Evolutionary conservation across 208 protist species (phyloP).

Genomic region (Trypanosoma rangeli): DNA sequence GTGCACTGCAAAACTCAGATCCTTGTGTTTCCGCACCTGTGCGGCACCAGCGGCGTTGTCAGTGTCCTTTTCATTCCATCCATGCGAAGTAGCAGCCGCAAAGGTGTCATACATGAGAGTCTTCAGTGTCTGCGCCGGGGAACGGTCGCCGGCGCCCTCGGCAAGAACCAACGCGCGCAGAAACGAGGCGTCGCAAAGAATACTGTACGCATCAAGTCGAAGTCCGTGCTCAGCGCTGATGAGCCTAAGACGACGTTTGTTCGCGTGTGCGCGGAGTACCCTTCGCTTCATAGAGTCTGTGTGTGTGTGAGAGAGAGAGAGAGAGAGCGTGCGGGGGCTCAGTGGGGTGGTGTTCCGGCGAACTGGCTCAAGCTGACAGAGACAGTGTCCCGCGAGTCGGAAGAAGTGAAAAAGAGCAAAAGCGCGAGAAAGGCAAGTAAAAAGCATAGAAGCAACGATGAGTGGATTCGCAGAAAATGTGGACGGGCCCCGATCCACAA

Average conservation of each 20-base stretch:
- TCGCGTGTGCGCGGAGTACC: conserved; percentile 74
- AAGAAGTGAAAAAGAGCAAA: not conserved
- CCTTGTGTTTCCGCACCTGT: conserved; percentile 8
- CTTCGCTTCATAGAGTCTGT: conserved; percentile 65
- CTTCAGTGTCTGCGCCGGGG: conserved; percentile 12
- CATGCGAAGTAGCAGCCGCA: conserved; percentile 15
- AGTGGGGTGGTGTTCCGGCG: not conserved
- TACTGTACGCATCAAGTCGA: conserved; percentile 36
- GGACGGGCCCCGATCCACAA: not conserved
- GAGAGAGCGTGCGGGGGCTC: not conserved
- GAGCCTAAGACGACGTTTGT: conserved; percentile 73
- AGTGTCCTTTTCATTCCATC: not conserved
- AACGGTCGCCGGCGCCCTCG: conserved; percentile 32
- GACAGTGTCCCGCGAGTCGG: too few species aligned
- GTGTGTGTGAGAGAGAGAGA: not conserved
- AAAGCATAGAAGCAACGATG: not conserved
- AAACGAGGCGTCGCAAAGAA: conserved; percentile 82
- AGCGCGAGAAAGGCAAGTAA: not conserved
- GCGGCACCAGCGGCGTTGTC: not conserved
- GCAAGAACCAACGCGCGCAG: conserved; percentile 53
- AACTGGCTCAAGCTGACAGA: not conserved
- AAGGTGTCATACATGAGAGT: conserved; percentile 30
- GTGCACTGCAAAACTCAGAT: conserved; percentile 7
- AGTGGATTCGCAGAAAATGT: not conserved
- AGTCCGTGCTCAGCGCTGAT: conserved; percentile 62